phyloP scores from a whole-genome alignment of 257 asterid genomes.

The Nicotiana tomentosiformis region DNA sequence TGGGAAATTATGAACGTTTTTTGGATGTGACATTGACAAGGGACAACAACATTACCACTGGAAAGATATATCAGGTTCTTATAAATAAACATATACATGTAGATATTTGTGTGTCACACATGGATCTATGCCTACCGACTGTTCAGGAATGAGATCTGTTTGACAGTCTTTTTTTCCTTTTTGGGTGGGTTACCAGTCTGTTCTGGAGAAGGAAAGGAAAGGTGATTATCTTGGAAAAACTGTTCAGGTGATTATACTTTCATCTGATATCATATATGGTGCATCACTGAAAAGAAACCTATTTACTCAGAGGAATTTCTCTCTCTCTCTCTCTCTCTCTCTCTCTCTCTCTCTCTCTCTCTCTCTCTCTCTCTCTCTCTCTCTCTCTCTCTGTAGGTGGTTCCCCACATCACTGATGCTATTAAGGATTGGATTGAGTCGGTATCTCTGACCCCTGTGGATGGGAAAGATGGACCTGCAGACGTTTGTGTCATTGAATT shows the following conservation, averaged over 20 bases:
- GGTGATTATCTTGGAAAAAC: conserved; percentile 99
- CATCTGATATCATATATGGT: not conserved
- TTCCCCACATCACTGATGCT: conserved; percentile 94
- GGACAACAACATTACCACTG: conserved; percentile 95
- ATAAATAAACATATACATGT: conserved; percentile 14
- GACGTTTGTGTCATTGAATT: conserved; percentile 97
- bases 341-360: conserved; percentile 19
- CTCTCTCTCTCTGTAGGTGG: conserved; percentile 48
- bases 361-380: conserved; percentile 16
- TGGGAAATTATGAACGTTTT: conserved; percentile 93
- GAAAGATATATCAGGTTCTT: conserved; percentile 93
- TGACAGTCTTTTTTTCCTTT: conserved; percentile 19
- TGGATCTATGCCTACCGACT: not conserved
- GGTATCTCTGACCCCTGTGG: conserved; percentile 79
- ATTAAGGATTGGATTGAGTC: conserved; percentile 88
- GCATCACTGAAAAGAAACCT: not conserved
- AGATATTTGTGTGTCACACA: not conserved
- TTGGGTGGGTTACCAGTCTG: conserved; percentile 46
- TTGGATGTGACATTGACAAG: conserved; percentile 89
- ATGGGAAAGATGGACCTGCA: conserved; percentile 88
- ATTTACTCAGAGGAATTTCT: not conserved
- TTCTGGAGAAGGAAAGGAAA: conserved; percentile 81
- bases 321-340: conserved; percentile 17
- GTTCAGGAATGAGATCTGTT: not conserved
- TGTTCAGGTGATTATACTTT: conserved; percentile 63